Evolutionary conservation across 768 basidiomycete species (phyloP).

Genomic region (Boletus reticulatus): DNA sequence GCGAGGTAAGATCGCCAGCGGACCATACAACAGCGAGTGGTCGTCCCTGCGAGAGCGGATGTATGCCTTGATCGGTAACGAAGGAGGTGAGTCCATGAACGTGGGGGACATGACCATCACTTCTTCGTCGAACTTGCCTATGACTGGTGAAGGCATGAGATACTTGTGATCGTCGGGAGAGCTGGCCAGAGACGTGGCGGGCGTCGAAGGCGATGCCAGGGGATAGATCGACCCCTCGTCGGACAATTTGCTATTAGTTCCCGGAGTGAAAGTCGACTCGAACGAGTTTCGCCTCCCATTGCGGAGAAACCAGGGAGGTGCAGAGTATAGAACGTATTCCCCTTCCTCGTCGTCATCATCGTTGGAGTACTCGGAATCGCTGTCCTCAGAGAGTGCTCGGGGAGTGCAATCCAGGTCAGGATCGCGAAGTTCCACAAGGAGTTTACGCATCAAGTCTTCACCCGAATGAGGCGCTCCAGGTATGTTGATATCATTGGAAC

Average conservation of each 20-base stretch:
- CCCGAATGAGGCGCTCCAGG: background rate
- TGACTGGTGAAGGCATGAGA: background rate
- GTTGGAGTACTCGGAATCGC: background rate
- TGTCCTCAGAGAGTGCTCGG: conserved; percentile 1
- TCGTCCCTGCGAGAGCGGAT: conserved; percentile 1
- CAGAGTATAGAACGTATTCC: background rate
- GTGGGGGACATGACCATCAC: background rate
- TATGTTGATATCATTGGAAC: background rate
- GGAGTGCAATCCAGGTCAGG: conserved; percentile 5
- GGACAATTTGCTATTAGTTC: background rate
- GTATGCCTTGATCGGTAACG: background rate
- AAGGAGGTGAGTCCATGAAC: background rate
- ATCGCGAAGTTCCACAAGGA: conserved; percentile 17
- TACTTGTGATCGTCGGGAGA: background rate
- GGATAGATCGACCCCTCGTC: conserved; percentile 2
- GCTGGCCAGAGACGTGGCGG: background rate
- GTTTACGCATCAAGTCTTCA: conserved; percentile 9
- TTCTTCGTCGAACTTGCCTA: background rate
- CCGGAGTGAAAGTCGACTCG: background rate
- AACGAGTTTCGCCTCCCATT: background rate
- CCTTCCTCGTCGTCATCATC: background rate
- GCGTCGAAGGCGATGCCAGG: background rate
- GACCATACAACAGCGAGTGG: background rate
- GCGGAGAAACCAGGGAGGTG: background rate
- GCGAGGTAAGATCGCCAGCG: background rate